Evolutionary conservation across 208 protist genomes (phyloP).

Genomic region (Leishmania tropica): DNA sequence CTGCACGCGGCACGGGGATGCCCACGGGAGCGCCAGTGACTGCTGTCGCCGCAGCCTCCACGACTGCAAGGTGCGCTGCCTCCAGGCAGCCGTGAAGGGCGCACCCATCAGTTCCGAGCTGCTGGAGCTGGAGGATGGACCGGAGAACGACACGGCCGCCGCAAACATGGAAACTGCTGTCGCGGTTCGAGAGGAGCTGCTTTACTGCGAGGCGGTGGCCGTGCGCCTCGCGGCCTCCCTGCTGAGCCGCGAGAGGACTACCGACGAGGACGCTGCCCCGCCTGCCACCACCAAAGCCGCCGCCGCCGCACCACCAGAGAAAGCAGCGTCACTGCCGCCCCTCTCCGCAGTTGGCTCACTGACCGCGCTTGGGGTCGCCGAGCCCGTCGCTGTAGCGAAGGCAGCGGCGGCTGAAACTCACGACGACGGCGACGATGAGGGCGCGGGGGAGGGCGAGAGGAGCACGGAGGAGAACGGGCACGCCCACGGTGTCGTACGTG

Average conservation of each 20-base stretch:
- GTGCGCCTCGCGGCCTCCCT: slow-evolving; percentile 34
- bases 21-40: background rate
- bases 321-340: background rate
- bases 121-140: slow-evolving; percentile 23
- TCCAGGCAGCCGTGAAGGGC: slow-evolving; percentile 53
- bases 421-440: background rate
- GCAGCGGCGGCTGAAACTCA: background rate
- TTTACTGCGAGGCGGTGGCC: slow-evolving; percentile 60
- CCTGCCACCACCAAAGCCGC: background rate
- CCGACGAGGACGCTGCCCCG: background rate
- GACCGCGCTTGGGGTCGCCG: background rate
- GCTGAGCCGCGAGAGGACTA: slow-evolving; percentile 4
- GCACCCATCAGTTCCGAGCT: slow-evolving; percentile 33
- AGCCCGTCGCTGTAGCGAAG: background rate
- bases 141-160: slow-evolving; percentile 29
- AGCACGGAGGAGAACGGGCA: background rate
- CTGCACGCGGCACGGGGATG: slow-evolving; percentile 19
- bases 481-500: background rate
- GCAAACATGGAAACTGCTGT: slow-evolving; percentile 36
- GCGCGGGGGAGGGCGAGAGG: background rate
- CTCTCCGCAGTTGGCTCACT: background rate
- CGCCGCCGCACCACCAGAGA: background rate
- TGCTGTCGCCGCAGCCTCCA: slow-evolving; percentile 37
- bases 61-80: slow-evolving; percentile 51
- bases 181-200: slow-evolving; percentile 62